These are phyloP conservation scores for Starmerella sirachaensis DNA, from an alignment of 805 yeast genomes.

Conservation along the genomic window DNA sequence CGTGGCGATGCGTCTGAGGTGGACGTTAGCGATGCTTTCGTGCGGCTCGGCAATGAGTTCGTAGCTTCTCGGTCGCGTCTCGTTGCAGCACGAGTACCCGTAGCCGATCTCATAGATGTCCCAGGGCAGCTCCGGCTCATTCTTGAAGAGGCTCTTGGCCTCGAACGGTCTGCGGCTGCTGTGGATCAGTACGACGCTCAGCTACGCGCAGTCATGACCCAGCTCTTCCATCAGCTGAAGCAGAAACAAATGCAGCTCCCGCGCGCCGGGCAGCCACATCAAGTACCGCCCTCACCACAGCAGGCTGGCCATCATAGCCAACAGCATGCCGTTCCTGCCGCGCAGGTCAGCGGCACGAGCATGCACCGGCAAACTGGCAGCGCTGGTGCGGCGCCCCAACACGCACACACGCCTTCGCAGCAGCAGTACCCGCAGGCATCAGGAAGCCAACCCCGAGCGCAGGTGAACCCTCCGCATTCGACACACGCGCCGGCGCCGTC, in stretches of 20 bases:
- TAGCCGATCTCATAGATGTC: slow-evolving; percentile 73
- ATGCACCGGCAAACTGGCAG: background rate
- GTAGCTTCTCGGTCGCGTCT: slow-evolving; percentile 75
- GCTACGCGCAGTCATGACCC: slow-evolving; percentile 75
- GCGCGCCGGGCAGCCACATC: background rate
- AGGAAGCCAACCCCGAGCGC: background rate
- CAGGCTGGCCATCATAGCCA: background rate
- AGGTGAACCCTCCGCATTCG: slow-evolving; percentile 1
- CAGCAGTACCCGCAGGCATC: background rate
- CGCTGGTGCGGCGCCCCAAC: background rate
- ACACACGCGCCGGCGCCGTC: no score
- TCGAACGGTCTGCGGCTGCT: slow-evolving; percentile 70
- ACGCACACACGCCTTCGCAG: background rate
- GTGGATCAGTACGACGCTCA: slow-evolving; percentile 70
- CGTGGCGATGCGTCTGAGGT: slow-evolving; percentile 62
- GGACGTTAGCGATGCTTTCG: slow-evolving; percentile 82
- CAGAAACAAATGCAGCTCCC: slow-evolving; percentile 18
- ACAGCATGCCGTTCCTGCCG: background rate
- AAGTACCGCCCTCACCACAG: background rate
- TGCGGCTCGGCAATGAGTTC: slow-evolving; percentile 85
- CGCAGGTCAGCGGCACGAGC: background rate
- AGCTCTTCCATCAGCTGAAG: slow-evolving; percentile 65
- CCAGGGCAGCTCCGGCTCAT: slow-evolving; percentile 70
- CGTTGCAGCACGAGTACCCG: slow-evolving; percentile 63
- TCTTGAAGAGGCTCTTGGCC: slow-evolving; percentile 74